A percentile compares a stretch with the other conserved stretches of the same genome.
Evolutionary conservation across 1,284 basidiomycete species (phyloP).

Genomic region (Cryptococcus depauperatus): DNA sequence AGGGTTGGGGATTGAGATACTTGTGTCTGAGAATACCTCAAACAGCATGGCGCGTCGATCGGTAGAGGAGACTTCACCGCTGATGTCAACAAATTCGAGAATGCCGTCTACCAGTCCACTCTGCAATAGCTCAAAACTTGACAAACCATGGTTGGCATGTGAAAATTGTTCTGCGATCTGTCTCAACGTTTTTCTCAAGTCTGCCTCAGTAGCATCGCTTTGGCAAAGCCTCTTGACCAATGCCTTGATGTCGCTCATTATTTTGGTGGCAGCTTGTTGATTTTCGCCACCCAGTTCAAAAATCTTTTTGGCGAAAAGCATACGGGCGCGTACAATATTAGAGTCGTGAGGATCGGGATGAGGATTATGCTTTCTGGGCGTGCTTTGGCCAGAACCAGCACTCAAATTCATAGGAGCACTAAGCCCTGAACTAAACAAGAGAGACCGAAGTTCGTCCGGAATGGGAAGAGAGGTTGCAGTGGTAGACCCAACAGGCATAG

Average conservation of each 20-base stretch:
- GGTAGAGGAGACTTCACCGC: slow-evolving; percentile 45
- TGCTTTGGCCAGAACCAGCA: slow-evolving; percentile 41
- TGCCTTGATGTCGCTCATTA: slow-evolving; percentile 50
- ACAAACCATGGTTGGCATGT: slow-evolving; percentile 62
- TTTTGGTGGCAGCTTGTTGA: slow-evolving; percentile 55
- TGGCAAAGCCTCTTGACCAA: slow-evolving; percentile 59
- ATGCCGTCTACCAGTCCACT: slow-evolving; percentile 86
- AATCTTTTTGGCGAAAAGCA: slow-evolving; percentile 66
- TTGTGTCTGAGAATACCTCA: slow-evolving; percentile 59
- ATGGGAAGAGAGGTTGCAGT: slow-evolving; percentile 4
- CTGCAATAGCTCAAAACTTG: slow-evolving; percentile 90
- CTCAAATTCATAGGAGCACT: slow-evolving; percentile 25
- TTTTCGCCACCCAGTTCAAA: slow-evolving; percentile 52
- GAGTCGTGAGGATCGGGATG: slow-evolving; percentile 70
- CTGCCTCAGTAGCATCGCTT: slow-evolving; percentile 51
- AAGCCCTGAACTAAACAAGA: slow-evolving; percentile 20
- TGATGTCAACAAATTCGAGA: slow-evolving; percentile 69
- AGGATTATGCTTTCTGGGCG: slow-evolving; percentile 18
- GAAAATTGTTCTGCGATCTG: slow-evolving; percentile 72
- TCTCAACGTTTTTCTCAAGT: slow-evolving; percentile 57
- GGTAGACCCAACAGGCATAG: not conserved
- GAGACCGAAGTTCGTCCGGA: slow-evolving; percentile 21
- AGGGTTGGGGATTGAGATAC: slow-evolving; percentile 52
- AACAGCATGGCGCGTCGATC: slow-evolving; percentile 64
- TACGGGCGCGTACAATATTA: slow-evolving; percentile 76